phyloP scores from a whole-genome alignment of 495 filamentous ascomycete species.

The Neurospora sp. region DNA sequence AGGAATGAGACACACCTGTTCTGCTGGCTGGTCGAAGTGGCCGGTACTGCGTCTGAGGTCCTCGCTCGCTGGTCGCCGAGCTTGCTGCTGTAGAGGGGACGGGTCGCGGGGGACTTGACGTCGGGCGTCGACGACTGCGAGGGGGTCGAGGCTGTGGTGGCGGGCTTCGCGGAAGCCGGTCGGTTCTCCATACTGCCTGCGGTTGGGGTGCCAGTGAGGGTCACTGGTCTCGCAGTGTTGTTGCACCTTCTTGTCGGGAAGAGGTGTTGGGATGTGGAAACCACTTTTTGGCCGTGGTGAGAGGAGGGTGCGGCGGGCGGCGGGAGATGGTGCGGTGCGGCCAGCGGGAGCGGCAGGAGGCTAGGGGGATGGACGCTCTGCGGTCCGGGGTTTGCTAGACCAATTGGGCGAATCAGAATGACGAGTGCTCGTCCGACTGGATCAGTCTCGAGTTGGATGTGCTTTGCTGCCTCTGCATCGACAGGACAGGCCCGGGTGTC shows the following conservation, averaged over 20 bases:
- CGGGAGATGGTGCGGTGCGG: conserved; percentile 17
- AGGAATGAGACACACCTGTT: conserved; percentile 19
- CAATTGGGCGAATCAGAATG: conserved; percentile 24
- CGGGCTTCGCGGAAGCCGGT: conserved; percentile 19
- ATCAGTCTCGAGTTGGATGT: conserved; percentile 1
- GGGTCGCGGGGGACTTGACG: conserved; percentile 18
- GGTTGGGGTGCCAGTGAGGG: conserved; percentile 12
- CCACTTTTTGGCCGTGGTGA: conserved; percentile 16
- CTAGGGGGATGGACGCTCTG: neutral
- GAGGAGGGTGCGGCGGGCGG: conserved; percentile 14
- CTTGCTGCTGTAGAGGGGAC: conserved; percentile 28
- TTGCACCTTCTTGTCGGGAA: conserved; percentile 1
- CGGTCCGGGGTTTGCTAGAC: conserved; percentile 19
- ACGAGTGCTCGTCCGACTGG: conserved; percentile 13
- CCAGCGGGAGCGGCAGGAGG: conserved; percentile 20
- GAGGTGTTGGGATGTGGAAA: neutral
- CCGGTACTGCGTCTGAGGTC: conserved; percentile 12
- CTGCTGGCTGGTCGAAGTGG: conserved; percentile 12
- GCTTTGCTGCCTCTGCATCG: neutral
- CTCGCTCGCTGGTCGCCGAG: conserved; percentile 19
- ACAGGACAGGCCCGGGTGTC: neutral
- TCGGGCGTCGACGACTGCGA: conserved; percentile 14
- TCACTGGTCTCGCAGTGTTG: conserved; percentile 19
- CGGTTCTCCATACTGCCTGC: conserved; percentile 26
- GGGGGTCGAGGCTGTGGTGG: conserved; percentile 12